Evolutionary conservation across 139 green algal species (phyloP), one percentile per base, ranked within the genome.

Genomic region (Coelastrella sp.): DNA sequence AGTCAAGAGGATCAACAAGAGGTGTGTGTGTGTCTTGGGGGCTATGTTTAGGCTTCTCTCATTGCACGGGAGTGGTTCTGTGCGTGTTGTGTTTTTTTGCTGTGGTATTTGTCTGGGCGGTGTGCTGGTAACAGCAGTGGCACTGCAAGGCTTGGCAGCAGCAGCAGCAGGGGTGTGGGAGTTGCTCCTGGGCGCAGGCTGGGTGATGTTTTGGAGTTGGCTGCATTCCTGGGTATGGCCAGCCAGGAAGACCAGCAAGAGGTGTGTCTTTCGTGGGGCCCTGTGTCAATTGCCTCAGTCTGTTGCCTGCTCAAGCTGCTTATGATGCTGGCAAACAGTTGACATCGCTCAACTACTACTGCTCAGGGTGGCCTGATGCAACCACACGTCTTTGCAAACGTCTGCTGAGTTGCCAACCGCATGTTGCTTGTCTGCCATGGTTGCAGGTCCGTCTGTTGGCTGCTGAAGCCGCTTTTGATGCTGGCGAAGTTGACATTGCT

Each of bases 171-270:
- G 84, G 47, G 0, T 61, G 47, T 57, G 76, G 19, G 20, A 23
- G 86, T 90, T 73, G n/a, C 76, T 7, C 75, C 86, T 22, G 86
- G 86, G 86, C 60, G 86, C 0, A 22, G 86, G 47, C 17, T 90
- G 76, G 64, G 76, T 19, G 86, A 85, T 59, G 86, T 85, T 5
- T 19, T 90, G 61, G 86, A 90, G 86, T 7, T 90, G 59, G 86
- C 76, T 17, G 60, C 22, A 58, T 32, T 90, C 61, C 61, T 90
- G 17, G 86, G 85, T 1, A 58, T 89, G 19, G 73, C 32, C 20
- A 54, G 64, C 4, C 16, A 71, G 73, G 85, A 83, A 7, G 58
- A 80, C n/a, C 54, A 89, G 22, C 56, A 87, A 16, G 56, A 87
- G 82, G 82, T 87, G 82, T 17, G 22, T 11, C 1, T 47, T 47